Percentiles rank a stretch among this genome's conserved stretches.
phyloP scores from a whole-genome alignment of 2,329 filamentous ascomycete genomes.

The Microcyclospora tardicrescens region DNA sequence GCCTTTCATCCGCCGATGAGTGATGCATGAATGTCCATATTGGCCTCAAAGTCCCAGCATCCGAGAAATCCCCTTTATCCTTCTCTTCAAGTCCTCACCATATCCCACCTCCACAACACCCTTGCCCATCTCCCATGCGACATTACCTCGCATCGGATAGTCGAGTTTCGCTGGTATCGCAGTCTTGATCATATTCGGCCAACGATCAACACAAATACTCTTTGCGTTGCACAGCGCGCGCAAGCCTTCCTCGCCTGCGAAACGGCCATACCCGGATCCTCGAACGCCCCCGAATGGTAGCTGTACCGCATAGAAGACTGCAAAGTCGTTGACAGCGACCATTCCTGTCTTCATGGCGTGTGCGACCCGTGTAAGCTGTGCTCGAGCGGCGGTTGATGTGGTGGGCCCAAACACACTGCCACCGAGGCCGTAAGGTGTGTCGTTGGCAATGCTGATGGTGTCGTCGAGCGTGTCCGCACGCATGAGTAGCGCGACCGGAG shows the following conservation, averaged over 20 bases:
- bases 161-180: conserved; percentile 66
- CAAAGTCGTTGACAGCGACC: conserved; percentile 94
- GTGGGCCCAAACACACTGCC: conserved; percentile 69
- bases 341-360: conserved; percentile 65
- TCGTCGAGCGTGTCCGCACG: conserved; percentile 51
- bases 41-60: conserved; percentile 17
- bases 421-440: conserved; percentile 72
- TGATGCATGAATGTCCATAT: not conserved
- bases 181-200: conserved; percentile 47
- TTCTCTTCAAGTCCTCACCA: conserved; percentile 27
- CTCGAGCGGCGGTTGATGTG: conserved; percentile 32
- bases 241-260: conserved; percentile 81
- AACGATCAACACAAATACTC: conserved; percentile 68
- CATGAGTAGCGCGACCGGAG: conserved; percentile 79
- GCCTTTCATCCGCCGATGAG: not conserved
- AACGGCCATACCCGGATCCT: conserved; percentile 80
- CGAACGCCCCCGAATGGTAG: conserved; percentile 86
- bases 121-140: conserved; percentile 29
- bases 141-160: conserved; percentile 53
- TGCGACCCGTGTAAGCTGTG: conserved; percentile 52
- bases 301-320: conserved; percentile 82
- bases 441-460: conserved; percentile 68
- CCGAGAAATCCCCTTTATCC: conserved; percentile 28
- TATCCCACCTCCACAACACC: conserved; percentile 38
- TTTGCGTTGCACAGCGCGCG: conserved; percentile 78